Percentiles rank a stretch among this genome's conserved stretches.
phyloP scores from a whole-genome alignment of 2,329 filamentous ascomycete species.

The Penicillium sp. region DNA sequence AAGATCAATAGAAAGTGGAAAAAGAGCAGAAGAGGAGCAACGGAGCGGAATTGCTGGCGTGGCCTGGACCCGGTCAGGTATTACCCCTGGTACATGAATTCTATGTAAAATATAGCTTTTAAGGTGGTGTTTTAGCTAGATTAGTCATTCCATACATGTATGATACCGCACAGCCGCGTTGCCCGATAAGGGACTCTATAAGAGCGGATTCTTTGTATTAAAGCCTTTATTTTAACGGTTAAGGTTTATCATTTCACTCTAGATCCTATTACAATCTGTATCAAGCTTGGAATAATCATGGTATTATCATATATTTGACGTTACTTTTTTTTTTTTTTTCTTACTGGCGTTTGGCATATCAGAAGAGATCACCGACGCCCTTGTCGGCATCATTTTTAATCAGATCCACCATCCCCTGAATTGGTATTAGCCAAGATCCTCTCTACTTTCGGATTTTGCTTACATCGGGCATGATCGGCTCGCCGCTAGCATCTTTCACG shows the following conservation, averaged over 20 bases:
- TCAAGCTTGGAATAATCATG: neutral
- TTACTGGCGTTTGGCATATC: slow-evolving; percentile 11
- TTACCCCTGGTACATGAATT: slow-evolving; percentile 1
- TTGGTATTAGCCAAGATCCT: slow-evolving; percentile 9
- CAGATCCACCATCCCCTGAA: slow-evolving; percentile 87
- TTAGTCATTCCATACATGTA: neutral
- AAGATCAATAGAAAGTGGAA: slow-evolving; percentile 1
- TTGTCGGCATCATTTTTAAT: slow-evolving; percentile 95
- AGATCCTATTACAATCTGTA: neutral
- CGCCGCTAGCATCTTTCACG: slow-evolving; percentile 70
- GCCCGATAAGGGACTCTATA: slow-evolving; percentile 18
- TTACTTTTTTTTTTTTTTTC: neutral
- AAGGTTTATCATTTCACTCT: no score
- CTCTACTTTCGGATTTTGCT: slow-evolving; percentile 30
- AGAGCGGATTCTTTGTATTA: neutral
- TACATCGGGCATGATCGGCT: slow-evolving; percentile 90
- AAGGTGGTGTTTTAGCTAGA: neutral
- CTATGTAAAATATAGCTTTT: neutral
- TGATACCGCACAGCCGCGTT: neutral
- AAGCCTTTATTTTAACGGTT: neutral
- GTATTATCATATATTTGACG: neutral
- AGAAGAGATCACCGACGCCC: slow-evolving; percentile 82
- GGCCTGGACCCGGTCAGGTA: slow-evolving; percentile 15
- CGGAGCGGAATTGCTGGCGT: slow-evolving; percentile 12
- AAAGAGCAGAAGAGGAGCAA: slow-evolving; percentile 8